Base-by-base conservation (phyloP, 2,329 filamentous ascomycete species). In the Cryphonectria carpinicola region DNA sequence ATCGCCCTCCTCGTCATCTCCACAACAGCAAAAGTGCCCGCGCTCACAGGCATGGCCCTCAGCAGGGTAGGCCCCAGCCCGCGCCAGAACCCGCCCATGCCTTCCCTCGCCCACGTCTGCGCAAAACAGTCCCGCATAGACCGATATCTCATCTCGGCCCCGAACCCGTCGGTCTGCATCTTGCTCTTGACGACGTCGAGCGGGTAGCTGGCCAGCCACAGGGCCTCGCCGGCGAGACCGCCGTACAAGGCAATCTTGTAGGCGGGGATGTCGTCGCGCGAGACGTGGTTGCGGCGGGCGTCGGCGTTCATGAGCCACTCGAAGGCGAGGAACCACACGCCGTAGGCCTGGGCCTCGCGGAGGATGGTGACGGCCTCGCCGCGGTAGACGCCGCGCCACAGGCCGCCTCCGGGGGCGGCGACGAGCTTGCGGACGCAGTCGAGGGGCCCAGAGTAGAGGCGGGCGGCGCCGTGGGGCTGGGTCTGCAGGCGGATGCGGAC, bases 111-210 rank as follows among this genome's bases (percentile, higher is more conserved):
- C 84, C 88, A 97, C 1, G 92, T 97, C 85, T 97, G 90, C 71
- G 85, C 87, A 81, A 98, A 97, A 84, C 93, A 97, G 82, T 97
- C 93, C 66, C 91, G 88, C 95, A 98, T 98, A 69, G 85, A 91
- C 80, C 84, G 88, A 83, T 92, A 99, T 79, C 87, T 87, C 84
- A 91, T 90, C 73, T 87, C 83, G 65, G 80, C 73, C 5, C 93
- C 94, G 79, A 98, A 96, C 0, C 93, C 95, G 82, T 99, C 96
- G 71, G 92, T 97, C 88, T 99, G 96, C 95, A 98, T 98, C 89
- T 97, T 98, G 83, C 94, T 97, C 92, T 99, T 99, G 82, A 99
- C 83, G 39, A 99, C 95, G 82, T 99, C 96, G 74, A 99, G 92
- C 32, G 96, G 96, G 83, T 99, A 99, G 79, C 94, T 97, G 49